Evolutionary conservation across 192 early-diverging fungal species (phyloP).

Genomic region (Coemansia sp.): DNA sequence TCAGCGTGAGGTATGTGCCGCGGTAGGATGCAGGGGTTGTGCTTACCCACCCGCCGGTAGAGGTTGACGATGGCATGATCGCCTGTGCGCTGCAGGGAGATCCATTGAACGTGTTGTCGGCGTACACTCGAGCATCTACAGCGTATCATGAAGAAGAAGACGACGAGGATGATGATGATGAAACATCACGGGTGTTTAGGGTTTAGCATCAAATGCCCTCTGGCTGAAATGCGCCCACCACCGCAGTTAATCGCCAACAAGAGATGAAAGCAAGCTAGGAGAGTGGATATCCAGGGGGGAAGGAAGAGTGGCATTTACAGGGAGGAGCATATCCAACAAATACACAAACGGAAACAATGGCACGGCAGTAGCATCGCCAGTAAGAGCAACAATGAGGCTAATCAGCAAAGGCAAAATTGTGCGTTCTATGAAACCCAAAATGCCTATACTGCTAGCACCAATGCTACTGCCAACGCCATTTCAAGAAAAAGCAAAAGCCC

Average conservation of each 20-base stretch:
- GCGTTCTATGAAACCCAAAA: not conserved
- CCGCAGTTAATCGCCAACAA: too few relatives aligned
- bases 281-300: too few relatives aligned
- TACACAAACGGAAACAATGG: conserved; percentile 9
- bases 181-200: too few relatives aligned
- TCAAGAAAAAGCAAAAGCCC: not conserved
- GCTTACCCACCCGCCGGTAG: conserved; percentile 36
- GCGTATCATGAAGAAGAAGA: not conserved
- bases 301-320: too few relatives aligned
- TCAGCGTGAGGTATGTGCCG: conserved; percentile 38
- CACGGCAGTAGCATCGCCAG: not conserved
- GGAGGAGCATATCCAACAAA: not conserved
- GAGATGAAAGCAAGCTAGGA: not conserved
- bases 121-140: conserved; percentile 47
- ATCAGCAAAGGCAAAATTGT: not conserved
- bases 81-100: conserved; percentile 36
- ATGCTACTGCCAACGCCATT: not conserved
- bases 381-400: not conserved
- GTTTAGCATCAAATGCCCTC: too few relatives aligned
- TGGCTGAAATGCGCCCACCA: too few relatives aligned
- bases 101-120: conserved; percentile 40
- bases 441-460: not conserved
- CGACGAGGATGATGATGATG: too few relatives aligned
- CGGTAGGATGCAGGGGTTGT: conserved; percentile 41
- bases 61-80: conserved; percentile 19